These are phyloP conservation scores for Torrubiella hemipterigena DNA, from an alignment of 2,329 filamentous ascomycete species.

Conservation along the genomic window DNA sequence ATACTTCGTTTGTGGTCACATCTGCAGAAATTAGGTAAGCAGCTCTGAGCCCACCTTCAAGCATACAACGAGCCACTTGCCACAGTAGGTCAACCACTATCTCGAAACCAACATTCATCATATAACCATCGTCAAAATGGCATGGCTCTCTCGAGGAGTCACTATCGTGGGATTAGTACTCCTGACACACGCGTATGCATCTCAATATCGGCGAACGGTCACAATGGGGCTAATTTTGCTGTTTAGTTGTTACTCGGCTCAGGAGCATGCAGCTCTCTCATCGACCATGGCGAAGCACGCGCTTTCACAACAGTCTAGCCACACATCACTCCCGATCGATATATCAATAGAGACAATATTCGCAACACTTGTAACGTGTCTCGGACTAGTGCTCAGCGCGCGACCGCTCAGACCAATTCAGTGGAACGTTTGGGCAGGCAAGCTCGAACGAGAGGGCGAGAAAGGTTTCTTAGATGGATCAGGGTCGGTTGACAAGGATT, in stretches of 20 bases:
- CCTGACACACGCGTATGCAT: conserved; percentile 74
- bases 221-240: no score
- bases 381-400: conserved; percentile 70
- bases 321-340: conserved; percentile 59
- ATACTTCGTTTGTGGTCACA: no score
- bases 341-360: conserved; percentile 78
- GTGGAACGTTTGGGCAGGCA: conserved; percentile 70
- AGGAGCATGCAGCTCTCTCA: conserved; percentile 75
- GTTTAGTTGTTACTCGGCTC: conserved; percentile 93
- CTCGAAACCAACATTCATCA: not conserved
- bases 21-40: no score
- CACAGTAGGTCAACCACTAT: no score
- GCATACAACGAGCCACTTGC: no score
- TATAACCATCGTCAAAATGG: conserved; percentile 48
- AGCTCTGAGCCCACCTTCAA: no score
- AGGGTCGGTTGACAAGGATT: conserved; percentile 58
- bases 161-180: conserved; percentile 67
- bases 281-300: conserved; percentile 36
- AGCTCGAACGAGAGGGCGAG: conserved; percentile 67
- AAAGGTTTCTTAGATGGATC: conserved; percentile 42
- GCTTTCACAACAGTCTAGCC: conserved; percentile 25
- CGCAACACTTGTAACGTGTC: conserved; percentile 66
- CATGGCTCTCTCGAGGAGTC: conserved; percentile 56
- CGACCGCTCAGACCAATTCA: conserved; percentile 74
- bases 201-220: no score